Evolutionary conservation across 2,329 filamentous ascomycete species (phyloP), one percentile per base, ranked within the genome.

Genomic region (Lasiodiplodia theobromae): DNA sequence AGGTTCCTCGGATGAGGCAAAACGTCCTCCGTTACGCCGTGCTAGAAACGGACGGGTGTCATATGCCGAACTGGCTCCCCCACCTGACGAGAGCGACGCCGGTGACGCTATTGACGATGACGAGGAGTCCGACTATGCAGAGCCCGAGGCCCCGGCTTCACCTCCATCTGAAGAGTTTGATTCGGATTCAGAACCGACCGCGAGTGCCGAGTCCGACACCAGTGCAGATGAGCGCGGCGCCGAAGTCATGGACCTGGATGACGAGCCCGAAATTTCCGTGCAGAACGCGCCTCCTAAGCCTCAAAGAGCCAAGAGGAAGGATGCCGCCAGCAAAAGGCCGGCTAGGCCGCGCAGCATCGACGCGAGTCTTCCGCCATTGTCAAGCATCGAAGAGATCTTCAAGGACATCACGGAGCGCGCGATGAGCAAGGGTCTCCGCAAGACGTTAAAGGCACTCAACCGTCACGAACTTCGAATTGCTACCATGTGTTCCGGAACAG

Each of bases 401-500:
- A 73, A 72, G 1, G 80, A 86, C 37, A 81, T 89, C 49, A 79
- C 83, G 0, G 66, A 71, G 0, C 82, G 78, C 54, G 82, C 79
- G 72, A 11, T 76, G 2, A 14, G 68, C 1, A 70, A 74, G 10
- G 76, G 77, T 12, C 72, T 86, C 11, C 63, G 73, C 37, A 68
- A 80, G 63, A 76, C 81, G 1, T 52, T 84, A 1, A 34, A 74
- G 2, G 71, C 77, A 60, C 71, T 84, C 1, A 73, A 77, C 10
- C 74, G 74, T 2, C 74, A 80, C 7, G 63, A 69, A 4, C 72
- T 91, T 0, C 78, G 84, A 10, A 81, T 94, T 31, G 91, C 86
- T 0, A 95, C 92, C 0, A 88, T 94, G 82, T 94, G 91, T 75
- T 94, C 91, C 1, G 92, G 92, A 0, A 94, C 92, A 0, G 92